Evolutionary conservation across 179 eudicot genomes (phyloP).

Genomic region (Nepenthes alata): DNA sequence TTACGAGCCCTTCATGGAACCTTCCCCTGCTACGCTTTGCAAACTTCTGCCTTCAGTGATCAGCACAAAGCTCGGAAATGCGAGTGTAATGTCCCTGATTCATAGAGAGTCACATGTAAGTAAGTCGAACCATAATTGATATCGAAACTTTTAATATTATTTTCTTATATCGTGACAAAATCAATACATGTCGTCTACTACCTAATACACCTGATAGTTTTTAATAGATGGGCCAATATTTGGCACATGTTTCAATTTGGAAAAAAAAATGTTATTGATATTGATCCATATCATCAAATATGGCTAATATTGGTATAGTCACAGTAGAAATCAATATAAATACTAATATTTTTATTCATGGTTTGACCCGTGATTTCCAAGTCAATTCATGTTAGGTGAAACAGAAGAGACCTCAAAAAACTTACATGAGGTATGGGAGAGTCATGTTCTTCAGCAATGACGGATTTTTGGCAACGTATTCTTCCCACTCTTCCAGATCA

Average conservation of each 20-base stretch:
- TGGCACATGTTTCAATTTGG: too few species aligned
- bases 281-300: too few species aligned
- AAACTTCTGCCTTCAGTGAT: slow-evolving; percentile 10
- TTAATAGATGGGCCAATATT: too few species aligned
- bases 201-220: too few species aligned
- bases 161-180: not conserved
- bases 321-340: too few species aligned
- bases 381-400: not conserved
- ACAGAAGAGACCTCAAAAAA: not conserved
- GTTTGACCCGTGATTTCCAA: not conserved
- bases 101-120: not conserved
- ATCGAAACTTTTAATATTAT: not conserved
- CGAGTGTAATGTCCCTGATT: slow-evolving; percentile 52
- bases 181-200: not conserved
- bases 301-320: too few species aligned
- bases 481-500: slow-evolving; percentile 58
- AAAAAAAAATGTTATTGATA: too few species aligned
- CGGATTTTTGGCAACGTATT: slow-evolving; percentile 42
- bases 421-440: slow-evolving; percentile 47
- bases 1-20: not conserved
- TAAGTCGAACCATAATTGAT: not conserved
- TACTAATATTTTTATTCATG: not conserved
- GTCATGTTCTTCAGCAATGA: slow-evolving; percentile 55
- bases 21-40: not conserved
- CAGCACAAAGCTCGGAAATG: slow-evolving; percentile 46